Base-by-base conservation (phyloP, 2,329 filamentous ascomycete genomes). In the Aspergillus sergii region DNA sequence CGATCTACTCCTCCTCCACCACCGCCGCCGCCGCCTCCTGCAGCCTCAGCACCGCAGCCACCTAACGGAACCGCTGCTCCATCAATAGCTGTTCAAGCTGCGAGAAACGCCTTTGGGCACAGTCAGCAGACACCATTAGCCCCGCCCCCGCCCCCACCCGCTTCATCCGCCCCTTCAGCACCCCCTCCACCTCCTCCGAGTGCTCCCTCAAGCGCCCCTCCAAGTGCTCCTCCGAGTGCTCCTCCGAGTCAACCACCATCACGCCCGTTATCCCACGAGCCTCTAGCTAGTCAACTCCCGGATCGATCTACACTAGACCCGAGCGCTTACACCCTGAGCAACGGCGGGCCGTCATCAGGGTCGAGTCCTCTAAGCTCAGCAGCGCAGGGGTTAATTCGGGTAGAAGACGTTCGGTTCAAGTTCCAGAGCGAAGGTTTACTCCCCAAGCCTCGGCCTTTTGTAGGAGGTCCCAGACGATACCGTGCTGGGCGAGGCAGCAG, bases 401-500 rank as follows among this genome's bases (percentile, higher is more conserved):
- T 97, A 57, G 86, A 93, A 66, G 95, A 98, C 76, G 78, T 84
- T 59, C 85, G 94, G 69, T 99, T 93, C 89, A 91, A 89, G 67
- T 99, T 97, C 74, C 91, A 94, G 70, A 87, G 90, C 54, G 94
- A 97, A 71, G 86, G 84, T 41, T 84, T 91, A 69, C 84, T 98
- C 54, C 94, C 95, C 0, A 94, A 93, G 71, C 94, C 94, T 26
- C 85, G 94, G 72, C 88, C 91, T 1, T 97, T 96, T 73, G 80
- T 84, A 1, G 91, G 90, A n/a, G 88, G 87, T 4, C 80, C 85
- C 23, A 93, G 91, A 76, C 88, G 88, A 75, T 99, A 98, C 78
- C 85, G 94, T 66, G 95, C 95, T 41, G 95, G 95, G 10, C 87
- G 94, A 74, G 94, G 93, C 36, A 97, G 93, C 80, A 97, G 92